These are phyloP conservation scores for Apiospora rasikravindrae DNA, from an alignment of 2,329 filamentous ascomycete species.

Conservation along the genomic window DNA sequence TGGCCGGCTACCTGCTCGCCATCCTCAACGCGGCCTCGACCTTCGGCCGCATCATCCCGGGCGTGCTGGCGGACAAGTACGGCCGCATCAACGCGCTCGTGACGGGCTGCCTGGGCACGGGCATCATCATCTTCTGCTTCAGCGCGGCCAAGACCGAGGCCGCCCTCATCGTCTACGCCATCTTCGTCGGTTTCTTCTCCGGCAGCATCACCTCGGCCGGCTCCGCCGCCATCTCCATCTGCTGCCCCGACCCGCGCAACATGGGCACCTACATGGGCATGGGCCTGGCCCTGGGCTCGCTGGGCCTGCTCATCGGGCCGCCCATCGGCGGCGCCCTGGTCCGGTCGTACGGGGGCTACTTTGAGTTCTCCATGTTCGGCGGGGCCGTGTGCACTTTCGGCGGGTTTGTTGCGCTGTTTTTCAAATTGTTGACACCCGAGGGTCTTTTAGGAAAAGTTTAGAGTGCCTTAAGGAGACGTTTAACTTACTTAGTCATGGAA, in stretches of 20 bases:
- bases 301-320: slow-evolving; percentile 54
- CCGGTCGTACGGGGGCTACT: slow-evolving; percentile 44
- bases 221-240: slow-evolving; percentile 48
- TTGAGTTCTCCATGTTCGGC: slow-evolving; percentile 38
- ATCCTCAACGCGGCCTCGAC: slow-evolving; percentile 46
- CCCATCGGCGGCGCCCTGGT: slow-evolving; percentile 52
- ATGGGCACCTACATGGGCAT: slow-evolving; percentile 63
- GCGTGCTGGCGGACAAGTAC: slow-evolving; percentile 42
- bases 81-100: slow-evolving; percentile 45
- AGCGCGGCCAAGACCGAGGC: slow-evolving; percentile 35
- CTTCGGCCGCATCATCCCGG: slow-evolving; percentile 45
- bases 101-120: slow-evolving; percentile 32
- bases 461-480: too few relatives aligned
- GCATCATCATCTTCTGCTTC: slow-evolving; percentile 47
- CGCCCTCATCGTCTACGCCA: slow-evolving; percentile 38
- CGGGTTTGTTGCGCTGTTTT: slow-evolving; percentile 40
- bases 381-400: slow-evolving; percentile 40
- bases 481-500: too few relatives aligned
- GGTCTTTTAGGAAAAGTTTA: background rate
- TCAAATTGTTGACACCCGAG: slow-evolving; percentile 34
- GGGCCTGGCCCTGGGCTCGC: slow-evolving; percentile 47
- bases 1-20: slow-evolving; percentile 43
- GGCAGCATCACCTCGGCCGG: slow-evolving; percentile 52
- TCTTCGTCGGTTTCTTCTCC: slow-evolving; percentile 46
- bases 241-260: slow-evolving; percentile 52